phyloP scores from a whole-genome alignment of 805 yeast genomes.

The Candida methanosorbosa region DNA sequence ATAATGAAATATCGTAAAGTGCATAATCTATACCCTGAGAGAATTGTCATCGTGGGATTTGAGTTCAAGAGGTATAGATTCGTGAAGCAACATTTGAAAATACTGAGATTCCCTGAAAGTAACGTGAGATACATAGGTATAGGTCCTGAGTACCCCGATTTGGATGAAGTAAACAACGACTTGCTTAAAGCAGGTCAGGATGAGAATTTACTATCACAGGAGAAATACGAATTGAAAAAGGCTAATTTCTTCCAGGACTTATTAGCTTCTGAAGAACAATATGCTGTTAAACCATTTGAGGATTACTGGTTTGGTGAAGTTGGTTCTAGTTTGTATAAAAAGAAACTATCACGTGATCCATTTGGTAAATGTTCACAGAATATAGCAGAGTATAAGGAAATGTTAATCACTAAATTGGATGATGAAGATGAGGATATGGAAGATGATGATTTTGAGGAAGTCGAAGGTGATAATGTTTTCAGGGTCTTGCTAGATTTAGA shows the following conservation, averaged over 20 bases:
- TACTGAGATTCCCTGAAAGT: constrained; percentile 32
- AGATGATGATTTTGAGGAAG: constrained; percentile 1
- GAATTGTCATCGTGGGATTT: constrained; percentile 58
- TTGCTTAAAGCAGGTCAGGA: no score
- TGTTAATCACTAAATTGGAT: no score
- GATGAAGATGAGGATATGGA: no score
- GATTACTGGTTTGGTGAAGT: constrained; percentile 51
- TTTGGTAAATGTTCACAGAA: constrained; percentile 24
- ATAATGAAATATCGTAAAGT: constrained; percentile 43
- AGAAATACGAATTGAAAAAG: constrained; percentile 11
- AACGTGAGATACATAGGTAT: constrained; percentile 45
- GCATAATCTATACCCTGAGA: constrained; percentile 36
- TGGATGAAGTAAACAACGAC: no score
- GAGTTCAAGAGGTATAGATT: constrained; percentile 65
- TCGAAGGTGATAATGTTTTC: constrained; percentile 6
- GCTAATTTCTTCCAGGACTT: constrained; percentile 34
- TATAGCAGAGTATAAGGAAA: no score
- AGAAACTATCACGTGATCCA: constrained; percentile 52
- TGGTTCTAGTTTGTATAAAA: constrained; percentile 29
- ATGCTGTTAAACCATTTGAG: constrained; percentile 46
- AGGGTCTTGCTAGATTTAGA: constrained; percentile 18
- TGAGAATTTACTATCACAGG: constrained; percentile 2
- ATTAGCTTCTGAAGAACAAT: constrained; percentile 35
- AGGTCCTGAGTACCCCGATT: constrained; percentile 40
- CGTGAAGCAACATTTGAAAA: constrained; percentile 41